Evolutionary conservation across 345 rosid genomes (phyloP), one percentile per base, ranked within the genome.

Genomic region (Salix exigua): DNA sequence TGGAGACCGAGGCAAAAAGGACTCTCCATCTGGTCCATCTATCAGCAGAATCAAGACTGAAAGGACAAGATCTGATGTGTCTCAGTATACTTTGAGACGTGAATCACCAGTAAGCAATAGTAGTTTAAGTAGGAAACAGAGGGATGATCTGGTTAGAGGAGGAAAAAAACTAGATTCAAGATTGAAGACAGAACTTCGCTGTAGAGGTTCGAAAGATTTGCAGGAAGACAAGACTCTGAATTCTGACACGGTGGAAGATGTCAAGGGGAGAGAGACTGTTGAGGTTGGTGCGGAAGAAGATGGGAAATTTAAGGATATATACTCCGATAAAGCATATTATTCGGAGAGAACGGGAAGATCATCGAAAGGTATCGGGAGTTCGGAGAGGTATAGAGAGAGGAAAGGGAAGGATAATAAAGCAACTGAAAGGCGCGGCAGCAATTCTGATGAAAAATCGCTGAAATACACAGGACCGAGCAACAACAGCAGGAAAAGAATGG

Each of bases 61-160:
- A 75, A 85, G 87, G 78, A 77, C 75, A 46, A 78, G 83, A 50
- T 87, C 90, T 62, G 86, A 84, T 75, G 69, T 75, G 17, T 73
- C 83, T 28, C 72, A 79, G 66, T 82, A 82, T 48, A 25, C 53
- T 77, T 72, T 69, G 40, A 66, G 63, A 60, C 80, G 73, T 55
- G 88, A 80, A 81, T 71, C 53, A 37, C 71, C 87, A 42, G 65
- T 73, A 62, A 77, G 73, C 23, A 80, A 76, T 65, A 70, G 69
- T 83, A 23, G 35, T 46, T 12, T 67, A 4, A 50, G 73, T 60
- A 68, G 78, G 70, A 82, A 81, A 64, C 75, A 83, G 1, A 75
- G 88, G 63, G 87, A 80, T 62, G 23, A 33, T 80, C 82, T 79
- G 58, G 75, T 73, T 68, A 79, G 70, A 78, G 82, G 83, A 77